Evolutionary conservation across 805 yeast species (phyloP), one percentile per base, ranked within the genome.

Genomic region (Schizosaccharomyces osmophilus): DNA sequence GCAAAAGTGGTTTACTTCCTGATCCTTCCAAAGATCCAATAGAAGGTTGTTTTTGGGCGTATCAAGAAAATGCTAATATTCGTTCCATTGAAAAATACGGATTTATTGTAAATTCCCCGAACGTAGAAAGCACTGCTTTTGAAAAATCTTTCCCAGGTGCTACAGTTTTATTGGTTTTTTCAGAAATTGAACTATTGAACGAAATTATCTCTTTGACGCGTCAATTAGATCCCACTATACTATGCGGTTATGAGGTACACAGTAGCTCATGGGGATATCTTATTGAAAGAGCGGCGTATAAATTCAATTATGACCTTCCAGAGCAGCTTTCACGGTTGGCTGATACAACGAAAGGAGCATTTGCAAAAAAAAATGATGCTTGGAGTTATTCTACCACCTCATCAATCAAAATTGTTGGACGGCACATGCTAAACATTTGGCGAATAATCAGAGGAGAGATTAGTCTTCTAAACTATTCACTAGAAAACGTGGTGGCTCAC

Each of bases 341-440:
- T 13, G 22, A 43, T 17, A 22, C 26, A n/a, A 15, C 26, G 48
- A 55, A 22, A 62, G 66, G 39, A 83, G 78, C 66, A 68, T 76
- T 59, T 80, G 81, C 32, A 61, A 63, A 24, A 48, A 60, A 62
- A n/a, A 63, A 62, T 1, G 89, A 84, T 66, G 73, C 80, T 43
- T 88, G 94, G 90, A 95, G 95, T 0, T 80, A 79, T 64, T 79
- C 84, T 0, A 89, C 86, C 67, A 84, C 94, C 0, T 79, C 95
- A 0, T 80, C 79, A 0, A 77, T 87, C 11, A 73, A 69, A 57
- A 76, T 89, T 0, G 77, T 82, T 11, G 98, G 99, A 0, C 70
- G 99, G 45, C 95, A 90, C 68, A 74, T 85, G 67, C 67, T 93
- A 36, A 90, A 89, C 67, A 73, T 90, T 0, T 93, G 98, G 98